These are phyloP conservation scores for Skeletonema menzelii DNA, from an alignment of 108 stramenopile species.

Conservation along the genomic window DNA sequence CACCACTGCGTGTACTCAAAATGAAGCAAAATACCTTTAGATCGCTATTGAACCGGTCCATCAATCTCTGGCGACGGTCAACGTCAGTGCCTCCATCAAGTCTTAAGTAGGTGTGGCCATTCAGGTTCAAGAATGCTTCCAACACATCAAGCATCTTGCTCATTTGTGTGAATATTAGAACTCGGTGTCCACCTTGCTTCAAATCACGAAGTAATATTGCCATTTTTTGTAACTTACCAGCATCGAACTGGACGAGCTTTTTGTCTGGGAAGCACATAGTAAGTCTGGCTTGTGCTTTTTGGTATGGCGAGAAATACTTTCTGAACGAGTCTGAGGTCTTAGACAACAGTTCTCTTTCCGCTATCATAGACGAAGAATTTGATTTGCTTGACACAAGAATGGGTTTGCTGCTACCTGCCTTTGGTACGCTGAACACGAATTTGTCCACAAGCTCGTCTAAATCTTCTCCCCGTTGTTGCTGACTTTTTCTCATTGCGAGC, in stretches of 20 bases:
- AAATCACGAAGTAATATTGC: constrained; percentile 84
- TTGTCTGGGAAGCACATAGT: constrained; percentile 93
- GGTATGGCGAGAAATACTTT: constrained; percentile 49
- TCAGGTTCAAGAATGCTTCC: constrained; percentile 89
- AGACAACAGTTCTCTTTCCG: constrained; percentile 14
- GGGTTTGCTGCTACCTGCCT: constrained; percentile 55
- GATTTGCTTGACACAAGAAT: constrained; percentile 20
- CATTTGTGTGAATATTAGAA: constrained; percentile 98
- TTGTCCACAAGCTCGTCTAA: constrained; percentile 63
- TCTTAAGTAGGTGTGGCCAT: constrained; percentile 82
- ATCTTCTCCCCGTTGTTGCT: constrained; percentile 56
- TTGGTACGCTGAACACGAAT: constrained; percentile 83
- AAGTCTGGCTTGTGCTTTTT: constrained; percentile 54
- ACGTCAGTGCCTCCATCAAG: constrained; percentile 90
- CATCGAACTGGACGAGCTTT: constrained; percentile 93
- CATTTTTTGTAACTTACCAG: constrained; percentile 96
- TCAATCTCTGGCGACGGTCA: constrained; percentile 88
- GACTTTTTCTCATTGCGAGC: constrained; percentile 59
- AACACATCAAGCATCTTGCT: constrained; percentile 92
- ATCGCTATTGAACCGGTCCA: constrained; percentile 95
- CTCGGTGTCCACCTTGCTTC: constrained; percentile 86
- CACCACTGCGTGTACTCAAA: constrained; percentile 94
- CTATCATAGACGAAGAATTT: neutral
- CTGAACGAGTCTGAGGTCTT: constrained; percentile 39
- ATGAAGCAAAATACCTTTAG: constrained; percentile 92